phyloP scores from a whole-genome alignment of 768 basidiomycete genomes.

The Mycena olivaceomarginata region DNA sequence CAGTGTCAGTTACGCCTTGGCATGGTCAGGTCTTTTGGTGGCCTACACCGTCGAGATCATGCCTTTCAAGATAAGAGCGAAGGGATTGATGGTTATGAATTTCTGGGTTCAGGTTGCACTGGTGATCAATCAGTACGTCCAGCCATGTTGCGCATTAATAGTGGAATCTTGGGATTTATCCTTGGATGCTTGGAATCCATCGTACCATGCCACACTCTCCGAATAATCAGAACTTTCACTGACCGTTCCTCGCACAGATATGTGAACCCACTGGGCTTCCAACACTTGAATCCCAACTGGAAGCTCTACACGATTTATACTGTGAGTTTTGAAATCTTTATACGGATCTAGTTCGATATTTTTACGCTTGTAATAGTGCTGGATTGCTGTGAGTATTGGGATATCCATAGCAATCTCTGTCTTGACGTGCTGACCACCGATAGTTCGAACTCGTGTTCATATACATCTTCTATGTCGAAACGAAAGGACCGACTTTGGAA shows the following conservation, averaged over 20 bases:
- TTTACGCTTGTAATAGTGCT: neutral
- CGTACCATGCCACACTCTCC: neutral
- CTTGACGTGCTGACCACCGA: neutral
- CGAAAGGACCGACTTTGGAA: neutral
- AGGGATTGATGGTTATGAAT: conserved; percentile 2
- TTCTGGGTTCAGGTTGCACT: neutral
- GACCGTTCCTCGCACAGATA: neutral
- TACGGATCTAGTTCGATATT: neutral
- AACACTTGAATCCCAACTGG: conserved; percentile 1
- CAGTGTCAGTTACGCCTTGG: neutral
- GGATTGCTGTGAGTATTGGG: neutral
- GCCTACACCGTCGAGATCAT: conserved; percentile 1
- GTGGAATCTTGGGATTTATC: neutral
- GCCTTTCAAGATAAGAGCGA: conserved; percentile 1
- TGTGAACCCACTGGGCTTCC: neutral
- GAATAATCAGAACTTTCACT: neutral
- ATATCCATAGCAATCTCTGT: neutral
- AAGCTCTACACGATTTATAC: conserved; percentile 1
- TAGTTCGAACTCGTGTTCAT: neutral
- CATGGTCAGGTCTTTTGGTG: conserved; percentile 1
- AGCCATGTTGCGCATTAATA: neutral
- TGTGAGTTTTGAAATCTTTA: neutral
- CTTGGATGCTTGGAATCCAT: neutral
- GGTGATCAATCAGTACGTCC: neutral
- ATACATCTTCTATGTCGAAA: conserved; percentile 1